These are phyloP conservation scores for Scedosporium apiospermum DNA, from an alignment of 2,329 filamentous ascomycete species.

Conservation along the genomic window DNA sequence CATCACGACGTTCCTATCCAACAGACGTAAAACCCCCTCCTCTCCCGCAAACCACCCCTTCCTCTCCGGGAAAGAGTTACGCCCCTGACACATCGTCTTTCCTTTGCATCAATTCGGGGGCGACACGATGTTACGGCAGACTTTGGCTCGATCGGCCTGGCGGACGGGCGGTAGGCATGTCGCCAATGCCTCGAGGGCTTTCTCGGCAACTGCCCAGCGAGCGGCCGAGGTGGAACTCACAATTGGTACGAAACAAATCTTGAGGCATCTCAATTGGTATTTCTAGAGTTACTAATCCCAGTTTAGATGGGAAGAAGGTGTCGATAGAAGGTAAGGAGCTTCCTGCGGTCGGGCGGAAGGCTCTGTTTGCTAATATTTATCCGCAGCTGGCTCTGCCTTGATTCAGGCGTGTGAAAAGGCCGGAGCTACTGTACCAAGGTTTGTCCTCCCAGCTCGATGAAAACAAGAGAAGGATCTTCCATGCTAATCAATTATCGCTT, in stretches of 20 bases:
- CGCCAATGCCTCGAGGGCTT: conserved; percentile 60
- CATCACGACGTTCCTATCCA: conserved; percentile 1
- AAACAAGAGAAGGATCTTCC: conserved; percentile 5
- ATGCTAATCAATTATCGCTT: conserved; percentile 7
- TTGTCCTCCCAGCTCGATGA: conserved; percentile 18
- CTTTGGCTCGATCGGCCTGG: conserved; percentile 59
- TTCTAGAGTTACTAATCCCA: conserved; percentile 20
- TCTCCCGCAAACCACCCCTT: not conserved
- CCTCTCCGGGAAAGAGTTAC: not conserved
- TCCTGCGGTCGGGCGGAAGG: conserved; percentile 4
- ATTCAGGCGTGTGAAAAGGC: conserved; percentile 99
- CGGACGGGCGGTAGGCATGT: conserved; percentile 47
- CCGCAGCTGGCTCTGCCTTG: conserved; percentile 81
- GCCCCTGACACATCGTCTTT: conserved; percentile 17
- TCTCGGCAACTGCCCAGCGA: conserved; percentile 70
- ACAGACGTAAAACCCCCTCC: not conserved
- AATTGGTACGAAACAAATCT: conserved; percentile 52
- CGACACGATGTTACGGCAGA: conserved; percentile 60
- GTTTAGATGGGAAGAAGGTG: conserved; percentile 88
- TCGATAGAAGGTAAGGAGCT: conserved; percentile 75
- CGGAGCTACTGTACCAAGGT: conserved; percentile 80
- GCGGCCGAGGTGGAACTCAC: conserved; percentile 94
- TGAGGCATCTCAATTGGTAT: conserved; percentile 19
- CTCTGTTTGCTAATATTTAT: conserved; percentile 11
- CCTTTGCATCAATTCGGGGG: conserved; percentile 35